Evolutionary conservation across 176 grass and related monocot genomes (phyloP).

Genomic region (Lolium rigidum): DNA sequence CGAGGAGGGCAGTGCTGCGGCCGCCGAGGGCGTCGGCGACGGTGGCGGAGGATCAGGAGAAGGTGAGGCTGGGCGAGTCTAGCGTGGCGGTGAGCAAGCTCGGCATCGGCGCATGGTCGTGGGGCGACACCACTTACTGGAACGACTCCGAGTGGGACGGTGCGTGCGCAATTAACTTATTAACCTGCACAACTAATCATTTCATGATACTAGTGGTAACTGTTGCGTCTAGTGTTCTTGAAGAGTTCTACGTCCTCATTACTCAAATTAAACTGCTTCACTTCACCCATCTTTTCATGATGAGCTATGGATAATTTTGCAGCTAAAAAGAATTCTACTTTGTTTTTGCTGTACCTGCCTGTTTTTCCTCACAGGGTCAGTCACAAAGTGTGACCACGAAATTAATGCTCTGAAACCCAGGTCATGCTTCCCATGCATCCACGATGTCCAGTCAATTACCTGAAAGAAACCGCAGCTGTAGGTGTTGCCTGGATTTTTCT

Average conservation of each 20-base stretch:
- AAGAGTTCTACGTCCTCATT: too few species aligned
- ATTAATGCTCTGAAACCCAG: neutral
- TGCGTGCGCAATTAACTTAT: neutral
- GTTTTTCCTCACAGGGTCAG: neutral
- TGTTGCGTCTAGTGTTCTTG: too few species aligned
- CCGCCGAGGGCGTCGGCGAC: conserved; percentile 24
- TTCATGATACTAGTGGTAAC: neutral
- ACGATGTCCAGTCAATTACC: neutral
- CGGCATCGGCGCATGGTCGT: conserved; percentile 87
- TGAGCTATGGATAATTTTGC: neutral
- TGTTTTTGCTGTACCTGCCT: neutral
- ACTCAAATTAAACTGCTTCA: neutral
- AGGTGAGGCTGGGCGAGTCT: conserved; percentile 77
- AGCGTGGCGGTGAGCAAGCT: conserved; percentile 74
- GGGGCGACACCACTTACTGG: conserved; percentile 96
- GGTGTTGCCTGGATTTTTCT: neutral
- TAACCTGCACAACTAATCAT: neutral
- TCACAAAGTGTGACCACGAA: neutral
- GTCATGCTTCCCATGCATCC: conserved; percentile 15
- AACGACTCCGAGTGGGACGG: conserved; percentile 92
- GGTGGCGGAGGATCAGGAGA: conserved; percentile 50
- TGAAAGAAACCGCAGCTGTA: neutral
- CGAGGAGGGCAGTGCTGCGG: neutral
- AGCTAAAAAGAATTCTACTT: neutral
- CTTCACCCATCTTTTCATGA: neutral